phyloP scores from a whole-genome alignment of 2,329 filamentous ascomycete genomes.

The Gnomoniopsis sp. region DNA sequence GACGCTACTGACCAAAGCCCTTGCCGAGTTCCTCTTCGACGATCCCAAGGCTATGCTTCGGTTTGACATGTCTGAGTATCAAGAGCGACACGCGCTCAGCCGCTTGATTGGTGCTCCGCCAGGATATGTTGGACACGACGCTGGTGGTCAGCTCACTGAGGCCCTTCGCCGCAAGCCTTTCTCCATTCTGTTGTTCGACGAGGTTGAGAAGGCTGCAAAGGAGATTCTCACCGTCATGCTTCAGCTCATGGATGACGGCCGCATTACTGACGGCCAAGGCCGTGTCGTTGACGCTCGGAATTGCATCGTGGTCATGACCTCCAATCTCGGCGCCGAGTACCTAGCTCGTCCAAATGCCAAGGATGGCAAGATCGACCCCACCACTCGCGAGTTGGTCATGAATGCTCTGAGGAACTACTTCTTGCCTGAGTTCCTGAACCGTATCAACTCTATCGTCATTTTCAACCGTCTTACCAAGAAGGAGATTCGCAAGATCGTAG shows the following conservation, averaged over 20 bases:
- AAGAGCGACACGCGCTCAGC: slow-evolving; percentile 91
- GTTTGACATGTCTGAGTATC: slow-evolving; percentile 99
- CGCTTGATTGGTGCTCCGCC: slow-evolving; percentile 98
- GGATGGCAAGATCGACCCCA: slow-evolving; percentile 81
- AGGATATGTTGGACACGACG: slow-evolving; percentile 94
- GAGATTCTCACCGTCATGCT: slow-evolving; percentile 94
- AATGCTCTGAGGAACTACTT: slow-evolving; percentile 90
- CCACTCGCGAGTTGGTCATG: slow-evolving; percentile 87
- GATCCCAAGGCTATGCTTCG: slow-evolving; percentile 97
- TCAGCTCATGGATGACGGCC: slow-evolving; percentile 99
- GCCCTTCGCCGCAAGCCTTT: slow-evolving; percentile 91
- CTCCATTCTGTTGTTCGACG: slow-evolving; percentile 96
- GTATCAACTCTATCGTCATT: slow-evolving; percentile 93
- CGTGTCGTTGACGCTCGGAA: slow-evolving; percentile 92
- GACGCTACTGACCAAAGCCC: slow-evolving; percentile 91
- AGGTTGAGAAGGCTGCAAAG: slow-evolving; percentile 98
- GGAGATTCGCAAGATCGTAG: slow-evolving; percentile 95
- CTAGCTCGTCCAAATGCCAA: slow-evolving; percentile 74
- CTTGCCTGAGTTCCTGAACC: slow-evolving; percentile 96
- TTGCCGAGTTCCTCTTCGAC: slow-evolving; percentile 97
- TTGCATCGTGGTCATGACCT: slow-evolving; percentile 99
- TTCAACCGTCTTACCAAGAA: slow-evolving; percentile 91
- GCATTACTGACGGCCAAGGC: slow-evolving; percentile 97
- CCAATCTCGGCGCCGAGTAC: slow-evolving; percentile 92
- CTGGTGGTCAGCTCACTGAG: slow-evolving; percentile 93